Evolutionary conservation across 768 basidiomycete species (phyloP).

Genomic region (Mrakia blollopis): DNA sequence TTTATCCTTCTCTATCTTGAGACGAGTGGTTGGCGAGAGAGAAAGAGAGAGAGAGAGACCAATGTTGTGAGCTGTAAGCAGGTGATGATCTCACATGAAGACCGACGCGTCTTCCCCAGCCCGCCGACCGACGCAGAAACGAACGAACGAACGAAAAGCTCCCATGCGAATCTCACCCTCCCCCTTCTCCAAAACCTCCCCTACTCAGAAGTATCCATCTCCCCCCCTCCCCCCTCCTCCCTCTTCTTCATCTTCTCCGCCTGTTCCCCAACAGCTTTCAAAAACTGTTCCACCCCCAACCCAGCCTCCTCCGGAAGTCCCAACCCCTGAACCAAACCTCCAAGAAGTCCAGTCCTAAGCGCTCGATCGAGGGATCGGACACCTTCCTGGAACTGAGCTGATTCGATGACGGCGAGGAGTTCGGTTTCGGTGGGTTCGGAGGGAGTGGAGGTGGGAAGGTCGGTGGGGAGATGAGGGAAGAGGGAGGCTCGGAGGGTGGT

Average conservation of each 20-base stretch:
- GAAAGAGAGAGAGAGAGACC: too few relatives aligned
- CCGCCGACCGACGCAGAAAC: too few relatives aligned
- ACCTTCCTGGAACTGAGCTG: constrained; percentile 24
- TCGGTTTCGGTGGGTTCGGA: constrained; percentile 25
- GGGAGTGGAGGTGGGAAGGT: constrained; percentile 9
- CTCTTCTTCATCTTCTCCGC: constrained; percentile 5
- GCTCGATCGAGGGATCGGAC: constrained; percentile 29
- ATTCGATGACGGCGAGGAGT: constrained; percentile 23
- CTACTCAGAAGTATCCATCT: constrained; percentile 13
- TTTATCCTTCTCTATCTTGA: too few relatives aligned
- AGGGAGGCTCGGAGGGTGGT: constrained; percentile 24
- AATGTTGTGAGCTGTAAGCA: too few relatives aligned
- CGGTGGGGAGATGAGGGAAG: constrained; percentile 28
- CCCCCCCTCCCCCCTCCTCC: background rate
- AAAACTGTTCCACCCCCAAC: constrained; percentile 26
- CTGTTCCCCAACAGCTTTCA: constrained; percentile 28
- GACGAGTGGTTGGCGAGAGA: too few relatives aligned
- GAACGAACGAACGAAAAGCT: too few relatives aligned
- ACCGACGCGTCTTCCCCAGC: too few relatives aligned
- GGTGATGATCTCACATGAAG: too few relatives aligned
- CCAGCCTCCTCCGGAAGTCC: constrained; percentile 29
- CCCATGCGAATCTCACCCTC: too few relatives aligned
- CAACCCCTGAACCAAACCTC: constrained; percentile 13
- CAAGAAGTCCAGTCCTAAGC: constrained; percentile 24
- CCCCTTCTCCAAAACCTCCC: too few relatives aligned